A percentile compares a stretch with the other conserved stretches of the same genome.
Evolutionary conservation across 2,329 filamentous ascomycete genomes (phyloP).

Genomic region (Cercospora zeae-maydis): DNA sequence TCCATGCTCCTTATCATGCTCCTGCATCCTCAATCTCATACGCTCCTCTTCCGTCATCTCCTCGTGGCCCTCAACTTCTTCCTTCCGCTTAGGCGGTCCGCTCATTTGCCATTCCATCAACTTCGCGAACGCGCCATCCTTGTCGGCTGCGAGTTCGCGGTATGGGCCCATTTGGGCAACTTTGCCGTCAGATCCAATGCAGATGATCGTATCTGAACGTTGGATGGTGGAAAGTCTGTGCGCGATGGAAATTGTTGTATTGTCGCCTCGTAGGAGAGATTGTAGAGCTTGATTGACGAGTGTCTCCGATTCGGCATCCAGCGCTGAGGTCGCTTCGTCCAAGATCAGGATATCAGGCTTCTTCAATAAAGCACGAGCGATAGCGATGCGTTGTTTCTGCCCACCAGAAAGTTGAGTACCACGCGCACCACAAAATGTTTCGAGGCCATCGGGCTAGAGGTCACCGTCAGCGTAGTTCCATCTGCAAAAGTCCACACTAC

Average conservation of each 20-base stretch:
- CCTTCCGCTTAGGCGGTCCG: slow-evolving; percentile 52
- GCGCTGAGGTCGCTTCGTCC: slow-evolving; percentile 88
- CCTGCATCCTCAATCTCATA: slow-evolving; percentile 44
- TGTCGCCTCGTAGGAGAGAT: slow-evolving; percentile 75
- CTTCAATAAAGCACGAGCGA: slow-evolving; percentile 90
- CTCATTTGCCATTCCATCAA: slow-evolving; percentile 99
- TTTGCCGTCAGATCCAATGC: slow-evolving; percentile 77
- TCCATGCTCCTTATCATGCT: slow-evolving; percentile 28
- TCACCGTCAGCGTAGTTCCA: slow-evolving; percentile 18
- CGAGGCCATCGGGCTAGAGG: slow-evolving; percentile 74
- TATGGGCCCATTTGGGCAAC: slow-evolving; percentile 92
- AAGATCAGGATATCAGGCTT: slow-evolving; percentile 95
- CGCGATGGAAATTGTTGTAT: slow-evolving; percentile 96
- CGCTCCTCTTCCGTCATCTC: slow-evolving; percentile 42
- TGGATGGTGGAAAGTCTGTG: slow-evolving; percentile 96
- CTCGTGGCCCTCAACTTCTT: slow-evolving; percentile 20
- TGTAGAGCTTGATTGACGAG: slow-evolving; percentile 88
- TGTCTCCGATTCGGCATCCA: slow-evolving; percentile 95
- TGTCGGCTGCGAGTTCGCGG: slow-evolving; percentile 66
- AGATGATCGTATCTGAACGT: slow-evolving; percentile 89
- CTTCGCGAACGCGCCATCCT: slow-evolving; percentile 81
- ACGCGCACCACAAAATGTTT: slow-evolving; percentile 87
- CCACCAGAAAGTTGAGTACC: slow-evolving; percentile 93
- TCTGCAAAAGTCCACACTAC: slow-evolving; percentile 32
- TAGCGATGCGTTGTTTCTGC: slow-evolving; percentile 96